Percentiles rank a stretch among this genome's conserved stretches.
Conservation (phyloP, 2,329 filamentous ascomycete species). For the Xylariaceae sp. region DNA sequence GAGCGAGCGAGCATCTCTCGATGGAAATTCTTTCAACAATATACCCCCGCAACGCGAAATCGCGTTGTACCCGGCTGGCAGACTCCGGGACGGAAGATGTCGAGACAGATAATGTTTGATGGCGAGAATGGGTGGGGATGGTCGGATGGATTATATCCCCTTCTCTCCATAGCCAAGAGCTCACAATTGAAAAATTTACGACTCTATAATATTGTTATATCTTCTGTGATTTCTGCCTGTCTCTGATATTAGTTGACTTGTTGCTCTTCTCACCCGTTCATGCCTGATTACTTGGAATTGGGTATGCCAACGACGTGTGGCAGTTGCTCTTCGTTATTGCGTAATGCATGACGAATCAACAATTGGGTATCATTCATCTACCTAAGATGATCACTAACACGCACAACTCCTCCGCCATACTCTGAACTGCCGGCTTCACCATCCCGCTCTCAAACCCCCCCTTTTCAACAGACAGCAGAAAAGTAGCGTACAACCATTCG, state of each 20-base stretch:
- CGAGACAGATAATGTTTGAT: no score
- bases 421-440: not conserved
- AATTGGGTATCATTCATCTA: constrained; percentile 34
- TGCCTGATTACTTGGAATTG: not conserved
- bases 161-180: no score
- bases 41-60: constrained; percentile 10
- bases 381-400: constrained; percentile 22
- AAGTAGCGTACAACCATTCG: no score
- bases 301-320: not conserved
- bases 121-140: no score
- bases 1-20: constrained; percentile 10
- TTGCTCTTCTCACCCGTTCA: no score
- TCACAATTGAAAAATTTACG: no score
- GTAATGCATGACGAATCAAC: constrained; percentile 9
- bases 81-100: constrained; percentile 21
- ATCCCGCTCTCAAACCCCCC: not conserved
- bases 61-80: constrained; percentile 25
- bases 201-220: no score
- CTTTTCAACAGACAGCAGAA: not conserved
- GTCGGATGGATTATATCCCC: no score
- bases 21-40: constrained; percentile 8
- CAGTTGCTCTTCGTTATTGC: not conserved
- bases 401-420: not conserved
- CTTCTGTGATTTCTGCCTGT: no score
- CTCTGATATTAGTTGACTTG: no score